phyloP scores from a whole-genome alignment of 768 basidiomycete species.

The Auriscalpium orientale region DNA sequence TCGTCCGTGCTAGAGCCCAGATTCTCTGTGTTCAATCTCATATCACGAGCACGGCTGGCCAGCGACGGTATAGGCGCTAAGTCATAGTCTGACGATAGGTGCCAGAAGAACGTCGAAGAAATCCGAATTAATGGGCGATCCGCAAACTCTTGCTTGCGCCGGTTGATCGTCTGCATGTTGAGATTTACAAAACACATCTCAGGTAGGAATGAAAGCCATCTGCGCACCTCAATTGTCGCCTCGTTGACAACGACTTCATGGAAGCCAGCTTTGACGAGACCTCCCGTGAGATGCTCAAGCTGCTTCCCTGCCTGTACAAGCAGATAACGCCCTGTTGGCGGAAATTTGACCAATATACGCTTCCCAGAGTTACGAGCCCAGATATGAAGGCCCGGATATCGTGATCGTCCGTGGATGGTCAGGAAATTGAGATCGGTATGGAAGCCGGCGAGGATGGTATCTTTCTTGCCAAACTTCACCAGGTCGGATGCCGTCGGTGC shows the following conservation, averaged over 20 bases:
- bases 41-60: constrained; percentile 35
- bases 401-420: constrained; percentile 82
- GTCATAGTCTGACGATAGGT: constrained; percentile 78
- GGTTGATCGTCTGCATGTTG: constrained; percentile 47
- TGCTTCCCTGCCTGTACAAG: constrained; percentile 96
- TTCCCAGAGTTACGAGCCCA: constrained; percentile 95
- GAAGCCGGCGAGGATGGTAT: constrained; percentile 89
- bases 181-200: background rate
- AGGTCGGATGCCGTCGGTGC: constrained; percentile 94
- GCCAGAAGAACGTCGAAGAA: constrained; percentile 96
- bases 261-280: constrained; percentile 85
- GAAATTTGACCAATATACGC: constrained; percentile 82
- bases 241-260: constrained; percentile 93
- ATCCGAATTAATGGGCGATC: constrained; percentile 90
- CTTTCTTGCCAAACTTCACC: constrained; percentile 62
- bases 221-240: constrained; percentile 59
- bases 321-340: constrained; percentile 68
- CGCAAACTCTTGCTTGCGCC: constrained; percentile 49
- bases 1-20: constrained; percentile 27
- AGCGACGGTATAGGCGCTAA: constrained; percentile 59
- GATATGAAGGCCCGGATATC: constrained; percentile 84
- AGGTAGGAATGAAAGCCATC: background rate
- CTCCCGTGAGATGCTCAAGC: constrained; percentile 78
- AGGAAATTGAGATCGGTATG: constrained; percentile 93
- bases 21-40: constrained; percentile 34